Evolutionary conservation across 192 early-diverging fungal species (phyloP), one percentile per base, ranked within the genome.

Genomic region (Obelidium mucronatum): DNA sequence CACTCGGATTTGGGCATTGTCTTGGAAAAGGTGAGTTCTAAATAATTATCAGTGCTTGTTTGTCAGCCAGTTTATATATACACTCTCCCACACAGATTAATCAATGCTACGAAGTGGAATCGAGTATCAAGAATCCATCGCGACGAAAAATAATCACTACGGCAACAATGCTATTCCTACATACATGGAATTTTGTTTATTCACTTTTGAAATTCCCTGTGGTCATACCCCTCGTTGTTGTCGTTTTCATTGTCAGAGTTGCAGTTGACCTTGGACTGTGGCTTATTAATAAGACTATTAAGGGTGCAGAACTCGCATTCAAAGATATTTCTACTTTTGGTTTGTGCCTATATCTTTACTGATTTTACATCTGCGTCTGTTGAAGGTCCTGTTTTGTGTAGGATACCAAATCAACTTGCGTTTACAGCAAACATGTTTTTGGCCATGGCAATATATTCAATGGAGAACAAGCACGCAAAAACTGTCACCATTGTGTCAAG

Each of bases 401-500:
- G 91, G 88, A 13, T 93, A 97, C 67, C 97, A 99, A 81, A 81
- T 97, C 30, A 94, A 96, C 78, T 73, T 97, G 26, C 80, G 95
- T 40, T 81, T 99, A 19, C 94, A 95, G 31, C 94, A 97, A 67
- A 77, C 86, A 1, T 89, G 90, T 74, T 96, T 95, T 78, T 94
- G 94, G 91, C 93, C 93, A n/a, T 84, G 89, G 85, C 93, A 96
- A 68, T 96, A 95, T 58, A 86, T 89, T 58, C 77, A 84, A 79
- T 88, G 92, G 79, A 83, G 85, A 35, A 70, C 78, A 79, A 89
- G 65, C 87, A 85, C 69, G 71, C 80, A 62, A 85, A 92, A 76
- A 89, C 81, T 71, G 77, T 90, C 52, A 55, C 81, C 55, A 82
- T 82, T 78, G 65, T 88, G 74, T 39, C 85, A 85, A 78, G 93